Percentiles rank a stretch among this genome's conserved stretches.
These are phyloP conservation scores for Pestalotiopsis sp. DNA, from an alignment of 2,329 filamentous ascomycete species.

Conservation along the genomic window DNA sequence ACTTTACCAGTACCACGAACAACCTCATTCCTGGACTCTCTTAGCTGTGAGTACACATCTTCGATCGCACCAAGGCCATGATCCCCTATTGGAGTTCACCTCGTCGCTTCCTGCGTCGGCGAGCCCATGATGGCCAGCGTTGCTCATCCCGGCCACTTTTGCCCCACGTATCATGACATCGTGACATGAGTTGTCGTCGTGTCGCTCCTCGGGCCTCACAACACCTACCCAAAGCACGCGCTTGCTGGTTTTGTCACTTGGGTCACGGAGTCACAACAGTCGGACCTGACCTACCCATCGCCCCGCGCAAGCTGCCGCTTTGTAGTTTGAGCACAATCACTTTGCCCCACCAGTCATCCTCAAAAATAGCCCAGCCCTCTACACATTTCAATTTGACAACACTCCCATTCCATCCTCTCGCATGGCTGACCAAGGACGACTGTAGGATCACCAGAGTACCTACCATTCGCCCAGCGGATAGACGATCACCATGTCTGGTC, in stretches of 20 bases:
- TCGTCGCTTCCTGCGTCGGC: not conserved
- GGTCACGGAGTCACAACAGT: not conserved
- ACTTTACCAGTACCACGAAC: slow-evolving; percentile 22
- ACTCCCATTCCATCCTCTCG: not conserved
- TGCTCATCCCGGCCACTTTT: not conserved
- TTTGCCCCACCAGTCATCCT: not conserved
- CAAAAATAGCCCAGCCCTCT: not conserved
- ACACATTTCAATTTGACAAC: not conserved
- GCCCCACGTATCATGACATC: slow-evolving; percentile 9
- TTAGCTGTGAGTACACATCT: slow-evolving; percentile 41
- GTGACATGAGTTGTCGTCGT: not conserved
- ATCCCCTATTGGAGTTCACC: not conserved
- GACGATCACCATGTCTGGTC: slow-evolving; percentile 59
- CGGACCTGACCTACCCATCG: not conserved
- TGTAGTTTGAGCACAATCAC: not conserved
- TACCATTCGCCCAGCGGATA: not conserved
- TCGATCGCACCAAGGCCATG: slow-evolving; percentile 11
- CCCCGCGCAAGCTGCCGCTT: not conserved
- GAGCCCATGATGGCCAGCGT: not conserved
- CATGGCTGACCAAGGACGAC: not conserved
- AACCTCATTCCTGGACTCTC: slow-evolving; percentile 35
- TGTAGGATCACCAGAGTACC: not conserved
- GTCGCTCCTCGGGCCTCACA: not conserved
- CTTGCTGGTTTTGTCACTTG: not conserved
- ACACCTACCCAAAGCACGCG: not conserved